Evolutionary conservation across 805 yeast genomes (phyloP).

Genomic region (Pichia nakasei): DNA sequence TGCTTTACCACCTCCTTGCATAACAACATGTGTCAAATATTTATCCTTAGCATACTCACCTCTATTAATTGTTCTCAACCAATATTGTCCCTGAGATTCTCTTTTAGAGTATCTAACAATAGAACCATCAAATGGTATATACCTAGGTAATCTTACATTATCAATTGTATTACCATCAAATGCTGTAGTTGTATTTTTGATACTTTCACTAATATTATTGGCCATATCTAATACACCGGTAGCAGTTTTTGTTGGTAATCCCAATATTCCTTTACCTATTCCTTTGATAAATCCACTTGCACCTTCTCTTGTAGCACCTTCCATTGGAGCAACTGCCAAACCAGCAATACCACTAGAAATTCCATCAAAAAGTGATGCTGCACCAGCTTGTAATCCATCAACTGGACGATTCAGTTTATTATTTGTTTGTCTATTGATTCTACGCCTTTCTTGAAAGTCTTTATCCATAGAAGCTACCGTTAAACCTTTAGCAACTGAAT

Average conservation of each 20-base stretch:
- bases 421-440: slow-evolving; percentile 55
- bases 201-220: slow-evolving; percentile 87
- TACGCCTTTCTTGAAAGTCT: slow-evolving; percentile 76
- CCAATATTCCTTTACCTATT: slow-evolving; percentile 87
- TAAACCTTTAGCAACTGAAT: slow-evolving; percentile 89
- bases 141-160: slow-evolving; percentile 77
- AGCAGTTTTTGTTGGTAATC: slow-evolving; percentile 93
- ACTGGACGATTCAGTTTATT: slow-evolving; percentile 80
- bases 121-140: slow-evolving; percentile 58
- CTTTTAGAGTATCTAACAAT: slow-evolving; percentile 68
- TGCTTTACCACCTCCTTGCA: slow-evolving; percentile 73
- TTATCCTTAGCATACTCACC: slow-evolving; percentile 65
- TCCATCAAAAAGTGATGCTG: slow-evolving; percentile 81
- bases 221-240: slow-evolving; percentile 92
- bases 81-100: slow-evolving; percentile 89
- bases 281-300: slow-evolving; percentile 91
- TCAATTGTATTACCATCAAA: slow-evolving; percentile 72
- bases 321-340: slow-evolving; percentile 80
- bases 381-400: slow-evolving; percentile 78
- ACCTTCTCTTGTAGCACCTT: slow-evolving; percentile 85
- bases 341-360: slow-evolving; percentile 84
- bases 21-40: slow-evolving; percentile 77
- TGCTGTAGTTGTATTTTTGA: slow-evolving; percentile 84
- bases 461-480: slow-evolving; percentile 85
- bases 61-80: slow-evolving; percentile 79